phyloP scores from a whole-genome alignment of 2,329 filamentous ascomycete species.

The Lojkania enalia region DNA sequence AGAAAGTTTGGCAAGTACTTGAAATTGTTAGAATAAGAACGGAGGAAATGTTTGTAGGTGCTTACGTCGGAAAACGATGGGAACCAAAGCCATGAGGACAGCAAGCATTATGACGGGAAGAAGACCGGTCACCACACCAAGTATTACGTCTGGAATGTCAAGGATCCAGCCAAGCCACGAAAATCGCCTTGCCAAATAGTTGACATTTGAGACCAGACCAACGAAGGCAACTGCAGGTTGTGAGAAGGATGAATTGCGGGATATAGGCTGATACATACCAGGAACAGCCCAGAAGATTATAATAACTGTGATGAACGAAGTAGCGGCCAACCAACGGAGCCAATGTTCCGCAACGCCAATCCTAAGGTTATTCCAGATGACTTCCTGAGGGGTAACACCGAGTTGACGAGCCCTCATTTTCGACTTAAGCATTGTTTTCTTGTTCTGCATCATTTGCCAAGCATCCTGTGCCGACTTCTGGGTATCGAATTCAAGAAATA shows the following conservation, averaged over 20 bases:
- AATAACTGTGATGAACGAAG: conserved; percentile 45
- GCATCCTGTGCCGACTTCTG: conserved; percentile 85
- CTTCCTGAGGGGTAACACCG: conserved; percentile 50
- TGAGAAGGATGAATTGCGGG: conserved; percentile 10
- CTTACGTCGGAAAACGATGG: conserved; percentile 46
- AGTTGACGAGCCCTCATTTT: conserved; percentile 47
- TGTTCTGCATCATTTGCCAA: conserved; percentile 64
- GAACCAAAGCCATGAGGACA: conserved; percentile 50
- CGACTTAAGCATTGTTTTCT: conserved; percentile 39
- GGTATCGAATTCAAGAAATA: conserved; percentile 85
- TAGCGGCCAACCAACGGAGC: conserved; percentile 37
- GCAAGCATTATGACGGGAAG: conserved; percentile 49
- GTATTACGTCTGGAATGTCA: conserved; percentile 44
- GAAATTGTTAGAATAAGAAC: conserved; percentile 14
- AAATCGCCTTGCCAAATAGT: conserved; percentile 45
- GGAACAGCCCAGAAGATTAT: conserved; percentile 53
- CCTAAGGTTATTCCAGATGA: conserved; percentile 52
- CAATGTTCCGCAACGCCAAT: conserved; percentile 41
- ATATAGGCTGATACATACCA: conserved; percentile 14
- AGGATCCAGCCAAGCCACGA: conserved; percentile 49
- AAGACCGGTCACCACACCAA: conserved; percentile 52
- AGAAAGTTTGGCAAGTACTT: conserved; percentile 43
- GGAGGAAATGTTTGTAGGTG: too few relatives aligned
- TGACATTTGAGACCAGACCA: conserved; percentile 51
- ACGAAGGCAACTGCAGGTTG: conserved; percentile 44